Conservation (phyloP, 2,329 filamentous ascomycete species). For the Colletotrichum lentis region DNA sequence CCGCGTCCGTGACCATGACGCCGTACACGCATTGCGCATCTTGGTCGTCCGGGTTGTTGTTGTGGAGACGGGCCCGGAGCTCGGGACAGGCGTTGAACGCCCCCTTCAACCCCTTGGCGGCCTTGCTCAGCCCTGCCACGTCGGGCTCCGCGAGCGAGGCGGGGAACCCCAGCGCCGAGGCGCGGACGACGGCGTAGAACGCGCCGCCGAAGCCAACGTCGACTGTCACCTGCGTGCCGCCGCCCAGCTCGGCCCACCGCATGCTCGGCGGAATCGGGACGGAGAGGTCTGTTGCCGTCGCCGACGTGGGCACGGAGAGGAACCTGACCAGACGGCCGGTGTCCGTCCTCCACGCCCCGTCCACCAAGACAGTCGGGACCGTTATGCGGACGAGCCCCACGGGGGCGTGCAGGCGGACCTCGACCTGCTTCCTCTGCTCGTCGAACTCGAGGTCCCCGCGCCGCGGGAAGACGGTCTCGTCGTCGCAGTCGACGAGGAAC, state of each 20-base stretch:
- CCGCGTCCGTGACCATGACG: conserved; percentile 46
- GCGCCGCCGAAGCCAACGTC: conserved; percentile 55
- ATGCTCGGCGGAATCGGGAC: conserved; percentile 44
- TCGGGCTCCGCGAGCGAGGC: conserved; percentile 44
- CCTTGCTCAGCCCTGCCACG: conserved; percentile 44
- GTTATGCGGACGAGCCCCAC: conserved; percentile 53
- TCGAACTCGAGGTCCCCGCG: conserved; percentile 46
- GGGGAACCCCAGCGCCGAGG: conserved; percentile 50
- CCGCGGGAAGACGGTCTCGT: conserved; percentile 50
- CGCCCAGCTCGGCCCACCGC: conserved; percentile 51
- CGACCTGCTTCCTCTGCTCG: conserved; percentile 39
- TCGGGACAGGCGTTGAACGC: conserved; percentile 26
- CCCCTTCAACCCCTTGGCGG: conserved; percentile 47
- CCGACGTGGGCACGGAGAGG: conserved; percentile 53
- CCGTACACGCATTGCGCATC: conserved; percentile 52
- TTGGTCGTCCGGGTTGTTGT: conserved; percentile 43
- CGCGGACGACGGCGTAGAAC: conserved; percentile 52
- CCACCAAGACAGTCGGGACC: conserved; percentile 47
- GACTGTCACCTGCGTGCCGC: conserved; percentile 42
- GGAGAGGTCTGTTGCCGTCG: conserved; percentile 44
- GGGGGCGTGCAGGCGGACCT: conserved; percentile 53
- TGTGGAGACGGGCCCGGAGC: conserved; percentile 40
- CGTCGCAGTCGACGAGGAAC: conserved; percentile 53
- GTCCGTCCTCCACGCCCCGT: conserved; percentile 46
- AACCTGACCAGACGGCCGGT: conserved; percentile 50